Percentiles rank a stretch among this genome's conserved stretches.
These are phyloP conservation scores for Ambrosia hybrid DNA, from an alignment of 140 eudicot species.

Conservation along the genomic window DNA sequence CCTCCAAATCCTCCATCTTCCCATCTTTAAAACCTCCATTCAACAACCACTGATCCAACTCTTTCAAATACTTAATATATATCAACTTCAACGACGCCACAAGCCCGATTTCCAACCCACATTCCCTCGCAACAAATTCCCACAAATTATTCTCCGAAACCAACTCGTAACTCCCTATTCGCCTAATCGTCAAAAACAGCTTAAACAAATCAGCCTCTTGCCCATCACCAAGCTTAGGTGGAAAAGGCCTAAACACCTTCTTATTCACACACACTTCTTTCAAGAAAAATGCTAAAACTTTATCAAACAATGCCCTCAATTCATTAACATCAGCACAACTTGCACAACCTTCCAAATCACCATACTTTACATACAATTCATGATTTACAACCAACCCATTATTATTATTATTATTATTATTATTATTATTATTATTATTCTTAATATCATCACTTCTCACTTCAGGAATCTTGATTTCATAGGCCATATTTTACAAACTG, in stretches of 20 bases:
- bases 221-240: constrained; percentile 71
- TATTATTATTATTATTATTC: constrained; percentile 23
- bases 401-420: too few relatives aligned
- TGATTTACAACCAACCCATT: constrained; percentile 36
- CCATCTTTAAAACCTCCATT: constrained; percentile 32
- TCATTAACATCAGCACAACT: constrained; percentile 35
- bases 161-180: constrained; percentile 55
- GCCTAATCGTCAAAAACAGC: constrained; percentile 63
- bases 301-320: constrained; percentile 63
- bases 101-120: constrained; percentile 44
- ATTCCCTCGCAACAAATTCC: constrained; percentile 66
- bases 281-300: constrained; percentile 55
- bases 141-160: constrained; percentile 65
- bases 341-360: constrained; percentile 30
- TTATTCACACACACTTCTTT: constrained; percentile 43
- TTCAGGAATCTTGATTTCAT: constrained; percentile 28
- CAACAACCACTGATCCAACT: constrained; percentile 70
- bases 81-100: constrained; percentile 56
- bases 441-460: not conserved
- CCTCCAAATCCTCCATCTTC: constrained; percentile 31
- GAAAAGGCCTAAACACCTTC: constrained; percentile 50
- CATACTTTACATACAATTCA: constrained; percentile 34
- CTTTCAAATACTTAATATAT: constrained; percentile 59
- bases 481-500: constrained; percentile 45
- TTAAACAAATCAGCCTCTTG: constrained; percentile 62